Conservation (phyloP, 352 stramenopile species). For the Pythium dissotocum region DNA sequence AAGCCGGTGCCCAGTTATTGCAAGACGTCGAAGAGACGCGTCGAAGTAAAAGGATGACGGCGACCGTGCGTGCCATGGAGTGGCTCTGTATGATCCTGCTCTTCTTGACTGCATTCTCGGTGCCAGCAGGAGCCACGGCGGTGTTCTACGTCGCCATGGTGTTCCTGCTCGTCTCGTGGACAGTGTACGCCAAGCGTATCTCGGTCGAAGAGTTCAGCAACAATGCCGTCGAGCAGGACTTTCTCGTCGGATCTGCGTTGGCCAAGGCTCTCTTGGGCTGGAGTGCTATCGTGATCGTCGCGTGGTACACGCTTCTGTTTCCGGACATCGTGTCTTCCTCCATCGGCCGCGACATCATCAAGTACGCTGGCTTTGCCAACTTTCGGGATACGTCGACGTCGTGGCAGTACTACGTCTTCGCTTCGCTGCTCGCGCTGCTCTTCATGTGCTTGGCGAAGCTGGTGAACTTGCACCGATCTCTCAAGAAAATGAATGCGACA, state of each 20-base stretch:
- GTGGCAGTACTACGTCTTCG: constrained; percentile 79
- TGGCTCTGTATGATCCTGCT: constrained; percentile 50
- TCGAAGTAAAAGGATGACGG: constrained; percentile 32
- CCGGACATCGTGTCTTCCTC: constrained; percentile 39
- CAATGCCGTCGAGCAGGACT: constrained; percentile 21
- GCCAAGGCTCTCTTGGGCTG: constrained; percentile 46
- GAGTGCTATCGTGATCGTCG: constrained; percentile 48
- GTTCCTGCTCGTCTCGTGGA: constrained; percentile 62
- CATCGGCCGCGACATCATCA: constrained; percentile 36
- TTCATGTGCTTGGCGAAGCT: constrained; percentile 65
- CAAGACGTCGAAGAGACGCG: constrained; percentile 33
- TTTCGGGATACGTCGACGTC: constrained; percentile 40
- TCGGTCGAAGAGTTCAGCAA: constrained; percentile 50
- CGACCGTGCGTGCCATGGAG: constrained; percentile 39
- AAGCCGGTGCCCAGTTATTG: constrained; percentile 48
- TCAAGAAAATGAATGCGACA: constrained; percentile 12
- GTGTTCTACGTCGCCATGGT: constrained; percentile 67
- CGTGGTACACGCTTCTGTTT: constrained; percentile 64
- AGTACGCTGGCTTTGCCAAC: constrained; percentile 62
- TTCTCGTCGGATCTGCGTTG: constrained; percentile 47
- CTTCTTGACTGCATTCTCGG: constrained; percentile 57
- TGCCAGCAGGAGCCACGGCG: constrained; percentile 55
- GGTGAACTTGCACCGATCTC: constrained; percentile 50
- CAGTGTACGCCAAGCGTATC: constrained; percentile 60
- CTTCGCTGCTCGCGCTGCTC: constrained; percentile 52